These are phyloP conservation scores for Fistulina hepatica DNA, from an alignment of 1,284 basidiomycete species.

Conservation along the genomic window DNA sequence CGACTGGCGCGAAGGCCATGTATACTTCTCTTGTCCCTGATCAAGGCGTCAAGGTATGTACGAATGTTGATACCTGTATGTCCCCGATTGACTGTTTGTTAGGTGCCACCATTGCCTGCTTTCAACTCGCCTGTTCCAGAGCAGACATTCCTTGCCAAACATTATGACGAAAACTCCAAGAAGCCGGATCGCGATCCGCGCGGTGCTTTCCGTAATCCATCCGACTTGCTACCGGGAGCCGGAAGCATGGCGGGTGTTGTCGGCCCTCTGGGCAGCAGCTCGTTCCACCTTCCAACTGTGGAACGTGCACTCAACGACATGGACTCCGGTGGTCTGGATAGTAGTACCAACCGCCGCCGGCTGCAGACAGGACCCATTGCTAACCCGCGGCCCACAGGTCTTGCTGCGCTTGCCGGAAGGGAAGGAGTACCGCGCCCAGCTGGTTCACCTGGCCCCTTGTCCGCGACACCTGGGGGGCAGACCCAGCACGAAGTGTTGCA, in stretches of 20 bases:
- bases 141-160: slow-evolving; percentile 77
- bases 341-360: slow-evolving; percentile 19
- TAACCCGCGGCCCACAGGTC: slow-evolving; percentile 24
- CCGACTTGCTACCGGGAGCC: slow-evolving; percentile 37
- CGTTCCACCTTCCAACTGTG: slow-evolving; percentile 75
- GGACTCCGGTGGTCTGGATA: slow-evolving; percentile 46
- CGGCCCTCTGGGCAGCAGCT: slow-evolving; percentile 78
- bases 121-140: slow-evolving; percentile 75
- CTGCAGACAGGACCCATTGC: slow-evolving; percentile 24
- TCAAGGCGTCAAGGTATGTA: slow-evolving; percentile 54
- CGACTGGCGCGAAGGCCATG: slow-evolving; percentile 45
- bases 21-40: slow-evolving; percentile 59
- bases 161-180: slow-evolving; percentile 83
- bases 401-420: slow-evolving; percentile 10
- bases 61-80: neutral
- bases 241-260: slow-evolving; percentile 79
- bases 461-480: slow-evolving; percentile 33
- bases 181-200: slow-evolving; percentile 82
- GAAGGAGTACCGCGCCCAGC: too few relatives aligned
- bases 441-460: too few relatives aligned
- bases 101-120: slow-evolving; percentile 59
- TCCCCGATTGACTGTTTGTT: slow-evolving; percentile 3
- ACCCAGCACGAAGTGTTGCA: slow-evolving; percentile 74
- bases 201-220: slow-evolving; percentile 71
- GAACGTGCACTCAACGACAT: slow-evolving; percentile 79